These are phyloP conservation scores for Chrysochromulina tobinii DNA, from an alignment of 78 protist genomes.

Conservation along the genomic window DNA sequence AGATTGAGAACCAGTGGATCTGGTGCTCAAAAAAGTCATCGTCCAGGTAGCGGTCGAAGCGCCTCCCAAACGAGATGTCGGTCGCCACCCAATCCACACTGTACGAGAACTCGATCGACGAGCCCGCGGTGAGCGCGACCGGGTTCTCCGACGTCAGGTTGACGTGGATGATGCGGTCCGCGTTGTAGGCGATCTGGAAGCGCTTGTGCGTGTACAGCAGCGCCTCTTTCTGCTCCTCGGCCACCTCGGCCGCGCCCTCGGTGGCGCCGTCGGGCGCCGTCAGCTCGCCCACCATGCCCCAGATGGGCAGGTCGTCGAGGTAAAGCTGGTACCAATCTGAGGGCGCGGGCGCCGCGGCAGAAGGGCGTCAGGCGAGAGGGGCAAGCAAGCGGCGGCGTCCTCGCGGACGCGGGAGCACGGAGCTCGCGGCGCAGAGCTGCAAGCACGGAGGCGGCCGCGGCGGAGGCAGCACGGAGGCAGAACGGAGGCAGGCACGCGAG, in stretches of 20 bases:
- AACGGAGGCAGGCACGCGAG: too few relatives aligned
- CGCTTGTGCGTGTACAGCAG: conserved; percentile 73
- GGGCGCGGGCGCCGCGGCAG: too few relatives aligned
- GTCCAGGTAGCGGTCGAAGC: conserved; percentile 85
- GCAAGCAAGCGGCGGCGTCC: too few relatives aligned
- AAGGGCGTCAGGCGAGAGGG: too few relatives aligned
- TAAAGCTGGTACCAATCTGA: conserved; percentile 42
- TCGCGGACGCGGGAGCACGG: too few relatives aligned
- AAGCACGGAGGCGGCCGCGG: too few relatives aligned
- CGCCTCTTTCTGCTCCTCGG: not conserved
- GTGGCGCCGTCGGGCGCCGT: not conserved
- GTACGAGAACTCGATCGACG: conserved; percentile 48
- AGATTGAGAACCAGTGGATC: conserved; percentile 88
- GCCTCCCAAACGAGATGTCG: conserved; percentile 19
- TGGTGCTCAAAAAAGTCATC: conserved; percentile 84
- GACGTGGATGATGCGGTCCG: conserved; percentile 68
- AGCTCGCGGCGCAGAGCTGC: too few relatives aligned
- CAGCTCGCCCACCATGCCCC: conserved; percentile 82
- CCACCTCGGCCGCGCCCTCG: not conserved
- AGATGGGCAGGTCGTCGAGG: conserved; percentile 88
- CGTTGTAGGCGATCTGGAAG: conserved; percentile 71
- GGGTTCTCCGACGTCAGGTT: conserved; percentile 62
- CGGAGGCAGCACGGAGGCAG: too few relatives aligned
- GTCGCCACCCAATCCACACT: conserved; percentile 57
- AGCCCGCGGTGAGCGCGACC: conserved; percentile 28